These are phyloP conservation scores for Paraurostyla sp. DNA, from an alignment of 73 alveolate genomes.

Conservation along the genomic window DNA sequence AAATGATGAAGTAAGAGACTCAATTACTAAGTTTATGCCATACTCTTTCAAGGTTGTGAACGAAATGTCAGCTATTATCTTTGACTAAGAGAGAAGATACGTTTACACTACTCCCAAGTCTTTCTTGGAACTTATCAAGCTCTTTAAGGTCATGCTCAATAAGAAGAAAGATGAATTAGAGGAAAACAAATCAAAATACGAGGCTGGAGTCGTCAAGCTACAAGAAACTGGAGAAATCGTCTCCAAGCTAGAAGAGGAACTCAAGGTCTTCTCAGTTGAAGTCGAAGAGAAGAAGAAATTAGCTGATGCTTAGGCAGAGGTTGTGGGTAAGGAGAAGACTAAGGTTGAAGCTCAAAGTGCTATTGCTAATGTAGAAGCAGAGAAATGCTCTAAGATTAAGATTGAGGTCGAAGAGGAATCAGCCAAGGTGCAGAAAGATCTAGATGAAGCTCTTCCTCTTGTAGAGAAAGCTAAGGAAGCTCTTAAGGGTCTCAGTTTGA, in stretches of 20 bases:
- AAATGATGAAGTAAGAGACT: conserved; percentile 91
- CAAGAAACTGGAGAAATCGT: conserved; percentile 97
- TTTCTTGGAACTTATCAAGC: conserved; percentile 99
- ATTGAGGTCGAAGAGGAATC: conserved; percentile 96
- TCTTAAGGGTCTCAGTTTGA: conserved; percentile 89
- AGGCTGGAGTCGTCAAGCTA: conserved; percentile 97
- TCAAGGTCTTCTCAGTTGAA: conserved; percentile 98
- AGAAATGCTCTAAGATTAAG: conserved; percentile 94
- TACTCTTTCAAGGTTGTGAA: conserved; percentile 98
- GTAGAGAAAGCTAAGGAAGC: conserved; percentile 97
- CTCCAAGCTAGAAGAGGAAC: conserved; percentile 98
- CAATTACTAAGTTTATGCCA: conserved; percentile 99
- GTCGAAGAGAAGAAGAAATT: conserved; percentile 98
- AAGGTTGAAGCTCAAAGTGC: conserved; percentile 94
- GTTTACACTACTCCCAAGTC: conserved; percentile 99
- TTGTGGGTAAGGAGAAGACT: conserved; percentile 96
- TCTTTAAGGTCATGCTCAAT: conserved; percentile 98
- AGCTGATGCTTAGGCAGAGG: conserved; percentile 99
- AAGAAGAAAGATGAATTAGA: conserved; percentile 83
- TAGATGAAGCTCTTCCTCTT: conserved; percentile 96
- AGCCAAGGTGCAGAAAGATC: conserved; percentile 96
- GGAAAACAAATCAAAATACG: conserved; percentile 80
- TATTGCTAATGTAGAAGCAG: conserved; percentile 97
- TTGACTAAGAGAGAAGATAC: conserved; percentile 96
- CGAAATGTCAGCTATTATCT: conserved; percentile 88